phyloP scores from a whole-genome alignment of 2,329 filamentous ascomycete genomes.

The Paecilomyces variotii region DNA sequence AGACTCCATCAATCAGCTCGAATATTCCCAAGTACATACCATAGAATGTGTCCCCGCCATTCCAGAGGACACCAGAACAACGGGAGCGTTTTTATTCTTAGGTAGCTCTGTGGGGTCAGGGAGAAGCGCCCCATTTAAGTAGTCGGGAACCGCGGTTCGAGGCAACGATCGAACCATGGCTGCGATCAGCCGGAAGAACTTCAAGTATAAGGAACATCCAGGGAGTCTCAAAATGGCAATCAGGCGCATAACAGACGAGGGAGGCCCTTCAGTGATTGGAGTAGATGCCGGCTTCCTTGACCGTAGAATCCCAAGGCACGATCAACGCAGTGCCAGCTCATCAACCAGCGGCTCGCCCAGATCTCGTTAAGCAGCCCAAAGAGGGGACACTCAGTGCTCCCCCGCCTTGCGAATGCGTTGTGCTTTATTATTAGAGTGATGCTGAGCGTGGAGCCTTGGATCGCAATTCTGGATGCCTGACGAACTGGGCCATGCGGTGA shows the following conservation, averaged over 20 bases:
- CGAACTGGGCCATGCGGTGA: neutral
- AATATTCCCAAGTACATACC: too few relatives aligned
- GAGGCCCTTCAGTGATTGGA: neutral
- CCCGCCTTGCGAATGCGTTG: neutral
- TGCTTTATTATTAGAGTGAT: neutral
- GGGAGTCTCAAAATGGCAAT: neutral
- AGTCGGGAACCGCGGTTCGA: neutral
- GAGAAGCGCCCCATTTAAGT: neutral
- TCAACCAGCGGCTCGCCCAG: neutral
- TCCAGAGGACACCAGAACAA: neutral
- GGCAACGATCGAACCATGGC: neutral
- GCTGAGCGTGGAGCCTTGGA: neutral
- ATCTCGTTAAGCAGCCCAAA: neutral
- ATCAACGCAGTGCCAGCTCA: neutral
- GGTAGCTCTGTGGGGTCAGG: neutral
- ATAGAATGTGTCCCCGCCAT: neutral
- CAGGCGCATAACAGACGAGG: neutral
- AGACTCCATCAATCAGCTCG: too few relatives aligned
- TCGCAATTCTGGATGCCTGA: neutral
- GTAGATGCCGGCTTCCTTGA: neutral
- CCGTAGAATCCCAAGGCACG: neutral
- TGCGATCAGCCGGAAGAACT: neutral
- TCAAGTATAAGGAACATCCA: neutral
- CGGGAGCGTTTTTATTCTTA: neutral
- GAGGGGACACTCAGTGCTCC: neutral